A percentile compares a stretch with the other conserved stretches of the same genome.
phyloP scores from a whole-genome alignment of 75 land plant species.

The Larix kaempferi region DNA sequence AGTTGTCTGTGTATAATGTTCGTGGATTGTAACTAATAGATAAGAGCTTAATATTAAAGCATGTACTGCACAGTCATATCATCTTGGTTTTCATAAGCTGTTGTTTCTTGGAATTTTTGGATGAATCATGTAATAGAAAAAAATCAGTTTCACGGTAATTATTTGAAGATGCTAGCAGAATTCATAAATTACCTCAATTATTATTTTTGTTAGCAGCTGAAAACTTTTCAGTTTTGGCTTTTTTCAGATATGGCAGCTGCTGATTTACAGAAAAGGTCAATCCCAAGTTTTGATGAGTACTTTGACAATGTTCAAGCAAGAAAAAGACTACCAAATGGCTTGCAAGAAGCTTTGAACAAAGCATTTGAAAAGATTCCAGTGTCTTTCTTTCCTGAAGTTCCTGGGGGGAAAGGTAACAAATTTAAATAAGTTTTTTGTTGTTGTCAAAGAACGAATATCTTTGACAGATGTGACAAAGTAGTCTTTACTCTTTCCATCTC shows the following conservation, averaged over 20 bases:
- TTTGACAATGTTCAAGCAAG: conserved; percentile 51
- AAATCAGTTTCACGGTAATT: too few relatives aligned
- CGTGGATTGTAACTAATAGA: too few relatives aligned
- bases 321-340: conserved; percentile 52
- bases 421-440: not conserved
- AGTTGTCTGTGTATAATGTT: too few relatives aligned
- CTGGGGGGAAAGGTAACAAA: conserved; percentile 70
- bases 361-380: conserved; percentile 86
- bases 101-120: too few relatives aligned
- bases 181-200: too few relatives aligned
- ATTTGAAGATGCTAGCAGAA: too few relatives aligned
- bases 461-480: not conserved
- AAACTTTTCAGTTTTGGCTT: not conserved
- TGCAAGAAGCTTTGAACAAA: conserved; percentile 58
- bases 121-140: too few relatives aligned
- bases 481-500: not conserved
- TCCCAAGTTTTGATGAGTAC: conserved; percentile 41
- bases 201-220: too few relatives aligned
- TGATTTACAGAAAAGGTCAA: conserved; percentile 1
- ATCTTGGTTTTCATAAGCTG: too few relatives aligned
- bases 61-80: too few relatives aligned
- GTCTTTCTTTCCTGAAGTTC: conserved; percentile 73
- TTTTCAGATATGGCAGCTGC: conserved; percentile 3
- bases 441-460: not conserved
- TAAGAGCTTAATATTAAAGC: too few relatives aligned